phyloP scores from a whole-genome alignment of 768 basidiomycete species.

The Pilatotrama ljubarskyi region DNA sequence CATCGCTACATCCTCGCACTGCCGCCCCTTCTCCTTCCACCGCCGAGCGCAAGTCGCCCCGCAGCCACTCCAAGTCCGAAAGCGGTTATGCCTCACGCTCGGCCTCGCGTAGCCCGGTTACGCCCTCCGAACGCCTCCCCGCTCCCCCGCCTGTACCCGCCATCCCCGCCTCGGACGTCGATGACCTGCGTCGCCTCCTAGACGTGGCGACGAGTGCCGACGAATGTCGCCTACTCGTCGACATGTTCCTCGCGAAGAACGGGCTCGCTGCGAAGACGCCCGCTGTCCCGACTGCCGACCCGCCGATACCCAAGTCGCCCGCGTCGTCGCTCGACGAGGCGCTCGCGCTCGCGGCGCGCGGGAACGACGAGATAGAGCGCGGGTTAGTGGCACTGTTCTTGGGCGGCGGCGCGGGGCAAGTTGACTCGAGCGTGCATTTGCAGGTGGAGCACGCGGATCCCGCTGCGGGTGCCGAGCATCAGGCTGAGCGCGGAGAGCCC shows the following conservation, averaged over 20 bases:
- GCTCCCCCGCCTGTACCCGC: slow-evolving; percentile 29
- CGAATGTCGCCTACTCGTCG: slow-evolving; percentile 83
- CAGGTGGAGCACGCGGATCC: slow-evolving; percentile 3
- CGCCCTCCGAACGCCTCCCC: slow-evolving; percentile 10
- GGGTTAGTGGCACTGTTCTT: slow-evolving; percentile 25
- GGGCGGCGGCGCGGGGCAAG: slow-evolving; percentile 16
- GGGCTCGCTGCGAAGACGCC: slow-evolving; percentile 19
- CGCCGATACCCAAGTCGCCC: neutral
- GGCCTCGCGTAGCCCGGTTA: slow-evolving; percentile 14
- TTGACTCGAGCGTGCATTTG: slow-evolving; percentile 11
- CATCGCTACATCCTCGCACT: slow-evolving; percentile 5
- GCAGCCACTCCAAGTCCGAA: slow-evolving; percentile 17
- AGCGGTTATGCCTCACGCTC: slow-evolving; percentile 20
- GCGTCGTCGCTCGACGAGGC: slow-evolving; percentile 11
- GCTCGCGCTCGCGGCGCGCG: slow-evolving; percentile 12
- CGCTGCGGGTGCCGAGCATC: neutral
- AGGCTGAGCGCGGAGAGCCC: neutral
- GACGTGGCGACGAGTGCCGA: slow-evolving; percentile 69
- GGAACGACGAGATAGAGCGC: slow-evolving; percentile 22
- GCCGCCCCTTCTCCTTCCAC: slow-evolving; percentile 1
- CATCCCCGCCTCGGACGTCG: slow-evolving; percentile 48
- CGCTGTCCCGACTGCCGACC: neutral
- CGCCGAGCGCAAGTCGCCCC: slow-evolving; percentile 8
- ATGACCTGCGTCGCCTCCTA: slow-evolving; percentile 69
- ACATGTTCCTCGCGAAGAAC: slow-evolving; percentile 65